Evolutionary conservation across 169 alveolate genomes (phyloP).

Genomic region (Babesia ovis): DNA sequence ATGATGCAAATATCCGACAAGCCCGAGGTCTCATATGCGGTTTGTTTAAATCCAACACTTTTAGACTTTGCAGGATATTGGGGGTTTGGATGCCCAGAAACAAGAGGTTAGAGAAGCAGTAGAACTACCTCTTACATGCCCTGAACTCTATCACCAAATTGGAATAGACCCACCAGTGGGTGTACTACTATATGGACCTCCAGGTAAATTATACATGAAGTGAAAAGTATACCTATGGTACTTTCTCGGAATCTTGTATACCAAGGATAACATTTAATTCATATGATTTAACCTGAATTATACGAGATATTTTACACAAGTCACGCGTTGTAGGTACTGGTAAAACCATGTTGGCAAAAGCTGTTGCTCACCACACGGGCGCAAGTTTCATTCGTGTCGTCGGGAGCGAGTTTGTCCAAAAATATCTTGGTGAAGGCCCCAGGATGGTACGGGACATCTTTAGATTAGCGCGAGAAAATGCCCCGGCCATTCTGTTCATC

Average conservation of each 20-base stretch:
- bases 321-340: slow-evolving; percentile 86
- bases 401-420: slow-evolving; percentile 99
- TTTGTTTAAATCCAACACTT: slow-evolving; percentile 6
- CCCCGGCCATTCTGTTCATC: slow-evolving; percentile 97
- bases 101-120: slow-evolving; percentile 99
- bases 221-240: not conserved
- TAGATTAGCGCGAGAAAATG: slow-evolving; percentile 91
- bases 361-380: slow-evolving; percentile 98
- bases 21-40: slow-evolving; percentile 98
- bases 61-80: slow-evolving; percentile 87
- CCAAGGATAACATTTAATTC: too few species aligned
- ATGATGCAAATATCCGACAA: slow-evolving; percentile 95
- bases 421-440: slow-evolving; percentile 99
- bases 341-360: slow-evolving; percentile 99
- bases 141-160: slow-evolving; percentile 96
- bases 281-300: not conserved
- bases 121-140: slow-evolving; percentile 97
- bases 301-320: not conserved
- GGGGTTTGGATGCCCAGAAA: slow-evolving; percentile 97
- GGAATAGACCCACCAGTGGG: slow-evolving; percentile 99
- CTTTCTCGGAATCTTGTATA: too few species aligned
- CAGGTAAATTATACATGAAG: slow-evolving; percentile 80
- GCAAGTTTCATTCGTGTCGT: slow-evolving; percentile 97
- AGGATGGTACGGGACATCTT: slow-evolving; percentile 99
- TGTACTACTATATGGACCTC: slow-evolving; percentile 98